Conservation (phyloP, 345 rosid genomes). For the Kandelia obovata region DNA sequence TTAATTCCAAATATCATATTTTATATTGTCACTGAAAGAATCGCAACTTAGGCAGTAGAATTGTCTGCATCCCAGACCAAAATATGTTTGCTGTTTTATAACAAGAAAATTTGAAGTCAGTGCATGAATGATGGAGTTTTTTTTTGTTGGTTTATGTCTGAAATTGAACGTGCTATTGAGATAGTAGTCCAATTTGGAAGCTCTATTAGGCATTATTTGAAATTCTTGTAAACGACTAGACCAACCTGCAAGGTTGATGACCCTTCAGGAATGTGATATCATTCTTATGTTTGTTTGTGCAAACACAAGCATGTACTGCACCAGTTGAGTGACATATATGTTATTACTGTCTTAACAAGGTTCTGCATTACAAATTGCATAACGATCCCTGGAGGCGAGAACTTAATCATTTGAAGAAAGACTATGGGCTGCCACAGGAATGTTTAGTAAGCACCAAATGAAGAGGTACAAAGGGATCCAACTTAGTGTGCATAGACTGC, state of each 20-base stretch:
- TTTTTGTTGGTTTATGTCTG: not conserved
- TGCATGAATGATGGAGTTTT: not conserved
- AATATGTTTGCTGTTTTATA: too few relatives aligned
- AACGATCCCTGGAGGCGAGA: conserved; percentile 83
- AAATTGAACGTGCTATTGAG: not conserved
- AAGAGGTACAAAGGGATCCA: too few relatives aligned
- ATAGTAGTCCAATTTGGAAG: not conserved
- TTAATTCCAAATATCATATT: too few relatives aligned
- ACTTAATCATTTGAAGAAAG: conserved; percentile 38
- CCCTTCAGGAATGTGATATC: not conserved
- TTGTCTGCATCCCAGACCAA: too few relatives aligned
- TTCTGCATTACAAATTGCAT: conserved; percentile 77
- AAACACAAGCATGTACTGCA: not conserved
- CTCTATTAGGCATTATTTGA: not conserved
- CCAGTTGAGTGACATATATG: not conserved
- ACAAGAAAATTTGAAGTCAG: not conserved
- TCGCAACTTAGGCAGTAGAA: too few relatives aligned
- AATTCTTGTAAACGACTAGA: not conserved
- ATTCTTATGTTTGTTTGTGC: not conserved
- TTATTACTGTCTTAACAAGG: conserved; percentile 23
- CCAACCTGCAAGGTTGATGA: not conserved
- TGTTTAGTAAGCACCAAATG: conserved; percentile 38
- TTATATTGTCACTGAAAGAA: too few relatives aligned
- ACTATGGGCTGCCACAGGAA: conserved; percentile 67
- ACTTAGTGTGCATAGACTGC: not conserved